Conservation (phyloP, 2,329 filamentous ascomycete species). For the Apiospora kogelbergensis region DNA sequence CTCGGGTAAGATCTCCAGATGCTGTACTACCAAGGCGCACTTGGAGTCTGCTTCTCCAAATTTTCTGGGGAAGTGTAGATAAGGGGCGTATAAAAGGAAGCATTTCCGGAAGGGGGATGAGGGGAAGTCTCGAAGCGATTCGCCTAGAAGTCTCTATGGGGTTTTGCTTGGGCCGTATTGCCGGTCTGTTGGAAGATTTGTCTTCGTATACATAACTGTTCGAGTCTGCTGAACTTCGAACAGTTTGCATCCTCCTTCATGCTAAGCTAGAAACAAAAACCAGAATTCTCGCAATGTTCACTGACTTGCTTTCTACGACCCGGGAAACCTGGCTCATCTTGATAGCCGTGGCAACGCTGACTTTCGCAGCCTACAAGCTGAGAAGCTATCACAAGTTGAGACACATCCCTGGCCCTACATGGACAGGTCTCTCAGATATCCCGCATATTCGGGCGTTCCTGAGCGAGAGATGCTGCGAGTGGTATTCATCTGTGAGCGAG, state of each 20-base stretch:
- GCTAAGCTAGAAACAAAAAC: not conserved
- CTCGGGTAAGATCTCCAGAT: not conserved
- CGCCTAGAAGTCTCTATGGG: not conserved
- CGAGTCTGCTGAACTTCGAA: not conserved
- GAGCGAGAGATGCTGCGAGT: slow-evolving; percentile 1
- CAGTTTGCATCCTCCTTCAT: not conserved
- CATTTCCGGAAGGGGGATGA: not conserved
- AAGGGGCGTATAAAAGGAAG: not conserved
- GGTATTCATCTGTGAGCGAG: not conserved
- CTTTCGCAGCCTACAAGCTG: not conserved
- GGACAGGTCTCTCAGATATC: not conserved
- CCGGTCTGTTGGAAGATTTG: not conserved
- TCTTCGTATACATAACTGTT: not conserved
- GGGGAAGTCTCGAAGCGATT: not conserved
- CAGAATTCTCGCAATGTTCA: not conserved
- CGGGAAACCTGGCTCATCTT: not conserved
- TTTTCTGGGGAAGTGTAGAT: not conserved
- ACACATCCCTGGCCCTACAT: not conserved
- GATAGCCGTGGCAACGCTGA: not conserved
- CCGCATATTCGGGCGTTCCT: not conserved
- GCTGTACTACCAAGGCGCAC: not conserved
- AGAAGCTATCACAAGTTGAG: not conserved
- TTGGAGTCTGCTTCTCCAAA: not conserved
- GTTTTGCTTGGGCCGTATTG: not conserved
- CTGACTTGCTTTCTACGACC: not conserved